These are phyloP conservation scores for Bryoerythrophyllum caledonicum DNA, from an alignment of 225 moss, liverwort and hornwort species.

Conservation along the genomic window DNA sequence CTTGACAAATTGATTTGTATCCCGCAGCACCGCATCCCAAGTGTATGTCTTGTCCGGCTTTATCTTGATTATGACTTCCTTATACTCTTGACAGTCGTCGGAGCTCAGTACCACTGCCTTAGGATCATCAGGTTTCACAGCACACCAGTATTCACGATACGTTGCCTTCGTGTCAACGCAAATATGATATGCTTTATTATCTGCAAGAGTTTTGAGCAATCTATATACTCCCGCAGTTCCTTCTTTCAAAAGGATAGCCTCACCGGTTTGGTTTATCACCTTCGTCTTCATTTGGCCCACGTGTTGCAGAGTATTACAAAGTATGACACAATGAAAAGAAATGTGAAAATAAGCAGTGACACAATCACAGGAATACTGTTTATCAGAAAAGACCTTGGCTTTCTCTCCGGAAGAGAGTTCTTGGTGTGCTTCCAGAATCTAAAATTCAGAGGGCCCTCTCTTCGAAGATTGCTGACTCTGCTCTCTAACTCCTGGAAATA, in stretches of 20 bases:
- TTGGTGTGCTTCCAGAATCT: too few species aligned
- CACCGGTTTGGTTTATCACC: not conserved
- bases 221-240: not conserved
- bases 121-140: not conserved
- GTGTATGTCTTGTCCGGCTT: too few species aligned
- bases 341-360: not conserved
- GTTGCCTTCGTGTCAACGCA: not conserved
- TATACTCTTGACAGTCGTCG: constrained; percentile 7
- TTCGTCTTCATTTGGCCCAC: not conserved
- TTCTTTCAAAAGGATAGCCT: not conserved
- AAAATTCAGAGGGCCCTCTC: too few species aligned
- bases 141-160: constrained; percentile 10
- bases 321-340: not conserved
- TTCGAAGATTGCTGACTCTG: too few species aligned
- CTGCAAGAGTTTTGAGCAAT: too few species aligned
- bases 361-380: too few species aligned
- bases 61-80: not conserved
- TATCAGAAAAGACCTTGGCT: too few species aligned
- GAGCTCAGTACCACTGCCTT: not conserved
- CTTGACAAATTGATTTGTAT: too few species aligned
- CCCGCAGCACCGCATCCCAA: too few species aligned
- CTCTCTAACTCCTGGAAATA: too few species aligned
- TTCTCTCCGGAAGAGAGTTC: too few species aligned
- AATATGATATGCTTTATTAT: not conserved
- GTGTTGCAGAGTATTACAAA: constrained; percentile 12